Percentiles rank a stretch among this genome's conserved stretches.
phyloP scores from a whole-genome alignment of 192 early-diverging fungal genomes.

The Entomortierella lignicola region DNA sequence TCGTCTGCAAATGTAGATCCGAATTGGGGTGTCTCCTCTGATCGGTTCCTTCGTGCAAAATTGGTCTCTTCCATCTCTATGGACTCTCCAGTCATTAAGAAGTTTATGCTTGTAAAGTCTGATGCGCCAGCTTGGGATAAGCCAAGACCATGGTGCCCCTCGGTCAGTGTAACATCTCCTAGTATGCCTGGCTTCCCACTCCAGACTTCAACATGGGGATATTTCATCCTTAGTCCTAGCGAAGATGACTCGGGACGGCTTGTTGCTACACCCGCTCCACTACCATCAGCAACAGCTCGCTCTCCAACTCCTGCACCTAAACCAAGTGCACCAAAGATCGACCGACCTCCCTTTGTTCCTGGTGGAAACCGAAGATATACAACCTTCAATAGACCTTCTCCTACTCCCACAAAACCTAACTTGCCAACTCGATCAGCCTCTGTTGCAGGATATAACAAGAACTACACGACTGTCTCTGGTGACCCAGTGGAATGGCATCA shows the following conservation, averaged over 20 bases:
- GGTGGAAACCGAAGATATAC: slow-evolving; percentile 39
- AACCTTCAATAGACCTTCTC: slow-evolving; percentile 24
- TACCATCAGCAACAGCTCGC: slow-evolving; percentile 5
- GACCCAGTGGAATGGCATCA: slow-evolving; percentile 24
- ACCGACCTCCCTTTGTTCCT: slow-evolving; percentile 43
- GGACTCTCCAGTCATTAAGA: slow-evolving; percentile 27
- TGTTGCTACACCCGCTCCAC: slow-evolving; percentile 34
- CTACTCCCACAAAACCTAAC: background rate
- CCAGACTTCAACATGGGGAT: slow-evolving; percentile 43
- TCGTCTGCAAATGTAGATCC: background rate
- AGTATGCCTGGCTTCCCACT: slow-evolving; percentile 43
- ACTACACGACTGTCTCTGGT: background rate
- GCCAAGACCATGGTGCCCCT: slow-evolving; percentile 45
- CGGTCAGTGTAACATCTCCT: slow-evolving; percentile 13
- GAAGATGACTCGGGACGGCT: slow-evolving; percentile 19
- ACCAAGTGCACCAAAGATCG: slow-evolving; percentile 13
- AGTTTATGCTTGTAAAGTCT: slow-evolving; percentile 37
- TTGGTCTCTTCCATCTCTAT: slow-evolving; percentile 32
- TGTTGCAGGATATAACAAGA: slow-evolving; percentile 20
- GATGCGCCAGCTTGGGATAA: slow-evolving; percentile 26
- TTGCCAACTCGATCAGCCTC: slow-evolving; percentile 24
- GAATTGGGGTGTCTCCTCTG: slow-evolving; percentile 7
- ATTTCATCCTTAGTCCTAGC: slow-evolving; percentile 23
- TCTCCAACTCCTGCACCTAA: slow-evolving; percentile 13
- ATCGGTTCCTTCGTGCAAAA: slow-evolving; percentile 30